Percentiles rank a stretch among this genome's conserved stretches.
phyloP scores from a whole-genome alignment of 257 asterid species.

The Ilex aquifolium region DNA sequence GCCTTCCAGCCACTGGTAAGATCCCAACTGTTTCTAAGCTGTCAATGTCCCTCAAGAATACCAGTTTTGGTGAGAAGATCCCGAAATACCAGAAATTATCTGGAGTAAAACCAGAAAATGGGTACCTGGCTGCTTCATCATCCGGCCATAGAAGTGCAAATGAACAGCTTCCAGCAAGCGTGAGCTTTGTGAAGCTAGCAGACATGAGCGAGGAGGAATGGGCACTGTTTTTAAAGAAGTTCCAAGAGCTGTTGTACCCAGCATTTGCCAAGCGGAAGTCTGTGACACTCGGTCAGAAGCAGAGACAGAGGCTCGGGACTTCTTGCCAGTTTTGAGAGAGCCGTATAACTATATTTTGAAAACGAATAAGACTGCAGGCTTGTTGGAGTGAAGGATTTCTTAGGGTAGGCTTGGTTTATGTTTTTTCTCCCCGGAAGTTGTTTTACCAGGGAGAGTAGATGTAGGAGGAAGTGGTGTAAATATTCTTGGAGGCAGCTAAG shows the following conservation, averaged over 20 bases:
- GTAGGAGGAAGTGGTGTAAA: neutral
- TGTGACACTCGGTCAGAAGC: neutral
- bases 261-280: constrained; percentile 3
- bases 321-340: constrained; percentile 2
- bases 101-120: neutral
- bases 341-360: neutral
- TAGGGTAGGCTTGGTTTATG: neutral
- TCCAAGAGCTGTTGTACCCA: neutral
- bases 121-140: neutral
- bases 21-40: neutral
- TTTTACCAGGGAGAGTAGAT: neutral
- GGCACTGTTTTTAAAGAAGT: neutral
- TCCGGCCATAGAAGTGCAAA: neutral
- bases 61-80: neutral
- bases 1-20: neutral
- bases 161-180: constrained; percentile 2
- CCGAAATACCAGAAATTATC: neutral
- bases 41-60: neutral
- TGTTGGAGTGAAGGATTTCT: neutral
- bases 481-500: neutral
- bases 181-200: constrained; percentile 1
- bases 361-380: neutral
- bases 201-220: constrained; percentile 2
- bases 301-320: constrained; percentile 1
- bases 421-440: neutral